Conservation (phyloP, 257 asterid species). For the Nicotiana obtusifolia region DNA sequence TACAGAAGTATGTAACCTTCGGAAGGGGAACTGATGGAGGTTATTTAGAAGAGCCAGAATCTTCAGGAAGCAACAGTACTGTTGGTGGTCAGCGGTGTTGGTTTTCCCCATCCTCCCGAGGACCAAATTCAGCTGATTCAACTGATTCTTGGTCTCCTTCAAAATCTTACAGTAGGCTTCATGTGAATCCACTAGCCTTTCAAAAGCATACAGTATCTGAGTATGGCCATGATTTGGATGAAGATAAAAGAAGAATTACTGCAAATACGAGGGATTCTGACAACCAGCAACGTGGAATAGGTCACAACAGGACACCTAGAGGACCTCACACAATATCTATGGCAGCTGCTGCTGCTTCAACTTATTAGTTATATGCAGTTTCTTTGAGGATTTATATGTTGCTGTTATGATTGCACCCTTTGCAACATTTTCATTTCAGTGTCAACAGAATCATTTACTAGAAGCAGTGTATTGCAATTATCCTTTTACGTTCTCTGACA, state of each 20-base stretch:
- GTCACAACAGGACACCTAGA: constrained; percentile 37
- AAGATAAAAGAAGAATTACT: constrained; percentile 25
- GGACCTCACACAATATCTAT: constrained; percentile 17
- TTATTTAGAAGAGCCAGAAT: constrained; percentile 62
- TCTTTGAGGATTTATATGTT: background rate
- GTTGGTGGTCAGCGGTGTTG: constrained; percentile 37
- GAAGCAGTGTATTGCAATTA: background rate
- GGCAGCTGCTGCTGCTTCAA: constrained; percentile 21
- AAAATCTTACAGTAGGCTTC: constrained; percentile 28
- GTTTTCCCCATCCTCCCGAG: constrained; percentile 60
- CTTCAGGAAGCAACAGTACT: constrained; percentile 74
- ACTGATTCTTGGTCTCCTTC: constrained; percentile 29
- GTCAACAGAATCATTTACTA: background rate
- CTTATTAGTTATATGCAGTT: background rate
- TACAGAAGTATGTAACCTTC: constrained; percentile 74
- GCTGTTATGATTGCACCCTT: background rate
- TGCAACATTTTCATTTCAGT: background rate
- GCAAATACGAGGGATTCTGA: constrained; percentile 37
- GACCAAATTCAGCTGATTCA: constrained; percentile 65
- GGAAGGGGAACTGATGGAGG: constrained; percentile 42
- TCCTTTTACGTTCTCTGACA: background rate
- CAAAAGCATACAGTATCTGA: constrained; percentile 33
- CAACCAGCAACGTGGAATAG: constrained; percentile 35
- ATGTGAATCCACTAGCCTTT: constrained; percentile 27
- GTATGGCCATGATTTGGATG: constrained; percentile 22